Evolutionary conservation across 768 basidiomycete genomes (phyloP), one percentile per base, ranked within the genome.

Genomic region (Rhodotorula sphaerocarpa): DNA sequence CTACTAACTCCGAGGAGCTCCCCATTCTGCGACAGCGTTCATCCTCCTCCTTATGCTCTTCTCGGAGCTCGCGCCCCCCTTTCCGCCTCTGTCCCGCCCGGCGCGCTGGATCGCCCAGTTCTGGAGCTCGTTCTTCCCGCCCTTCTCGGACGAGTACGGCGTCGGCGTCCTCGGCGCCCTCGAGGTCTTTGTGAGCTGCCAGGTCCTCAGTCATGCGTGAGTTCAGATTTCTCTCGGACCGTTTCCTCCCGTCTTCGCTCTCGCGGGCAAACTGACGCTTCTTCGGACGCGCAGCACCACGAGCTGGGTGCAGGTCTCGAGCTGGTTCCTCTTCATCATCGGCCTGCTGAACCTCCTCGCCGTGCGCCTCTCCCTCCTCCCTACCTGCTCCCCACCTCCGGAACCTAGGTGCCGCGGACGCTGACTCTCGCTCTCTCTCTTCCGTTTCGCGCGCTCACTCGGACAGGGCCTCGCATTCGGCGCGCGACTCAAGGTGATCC

Each of bases 391-490:
- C n/a, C n/a, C n/a, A n/a, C n/a, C n/a, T n/a, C n/a, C n/a, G n/a
- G n/a, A n/a, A n/a, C n/a, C n/a, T n/a, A n/a, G n/a, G n/a, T n/a
- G n/a, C n/a, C n/a, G n/a, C n/a, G n/a, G n/a, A n/a, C n/a, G n/a
- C n/a, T n/a, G n/a, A n/a, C n/a, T n/a, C n/a, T n/a, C 9, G 15
- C 7, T 10, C 46, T 28, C 28, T 12, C 18, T 9, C 42, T 33
- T 34, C 20, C 14, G 12, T 21, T 28, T 25, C 47, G 10, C 2
- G 1, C 12, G 25, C 33, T 23, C 10, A 28, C 28, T 1, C 2
- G 5, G 28, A 20, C 54, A 67, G 66, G 66, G 66, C 14, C 62
- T 67, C 58, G 59, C 66, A 7, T 55, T 63, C 47, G 61, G 61
- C 30, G 23, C 41, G 5, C 44, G 53, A 33, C 36, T 57, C 47